phyloP scores from a whole-genome alignment of 1,284 basidiomycete species.

The Ceraceosorus guamensis region DNA sequence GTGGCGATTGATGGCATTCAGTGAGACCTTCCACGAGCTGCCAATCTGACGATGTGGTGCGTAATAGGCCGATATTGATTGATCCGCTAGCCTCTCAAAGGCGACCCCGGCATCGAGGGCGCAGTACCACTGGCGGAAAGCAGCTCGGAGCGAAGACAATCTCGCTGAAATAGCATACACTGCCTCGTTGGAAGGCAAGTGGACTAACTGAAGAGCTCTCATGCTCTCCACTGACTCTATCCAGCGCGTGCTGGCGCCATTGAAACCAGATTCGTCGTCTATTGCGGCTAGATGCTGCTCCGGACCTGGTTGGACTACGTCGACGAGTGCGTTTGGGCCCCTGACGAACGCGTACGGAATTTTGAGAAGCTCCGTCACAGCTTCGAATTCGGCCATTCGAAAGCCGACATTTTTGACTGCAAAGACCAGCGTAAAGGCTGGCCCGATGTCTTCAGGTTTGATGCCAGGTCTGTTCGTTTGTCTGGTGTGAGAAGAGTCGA shows the following conservation, averaged over 20 bases:
- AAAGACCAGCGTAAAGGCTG: slow-evolving; percentile 40
- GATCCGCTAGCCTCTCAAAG: slow-evolving; percentile 33
- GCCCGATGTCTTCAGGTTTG: slow-evolving; percentile 23
- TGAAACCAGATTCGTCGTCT: background rate
- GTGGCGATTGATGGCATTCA: slow-evolving; percentile 34
- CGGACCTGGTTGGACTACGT: slow-evolving; percentile 12
- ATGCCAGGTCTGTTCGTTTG: slow-evolving; percentile 4
- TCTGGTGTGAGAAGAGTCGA: background rate
- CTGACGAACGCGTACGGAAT: slow-evolving; percentile 34
- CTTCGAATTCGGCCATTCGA: slow-evolving; percentile 36
- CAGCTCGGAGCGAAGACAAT: slow-evolving; percentile 74
- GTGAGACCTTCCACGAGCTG: slow-evolving; percentile 36
- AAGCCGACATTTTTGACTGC: slow-evolving; percentile 31
- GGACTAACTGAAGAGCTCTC: slow-evolving; percentile 30
- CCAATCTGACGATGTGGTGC: slow-evolving; percentile 13
- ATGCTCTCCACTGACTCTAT: slow-evolving; percentile 12
- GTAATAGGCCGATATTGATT: slow-evolving; percentile 20
- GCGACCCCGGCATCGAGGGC: slow-evolving; percentile 16
- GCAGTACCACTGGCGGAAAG: slow-evolving; percentile 47
- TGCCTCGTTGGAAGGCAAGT: slow-evolving; percentile 54
- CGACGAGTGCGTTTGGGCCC: slow-evolving; percentile 21
- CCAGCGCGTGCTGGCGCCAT: background rate
- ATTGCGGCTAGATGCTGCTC: slow-evolving; percentile 4
- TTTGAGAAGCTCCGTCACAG: slow-evolving; percentile 29
- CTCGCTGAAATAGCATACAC: slow-evolving; percentile 66